phyloP scores from a whole-genome alignment of 2,329 filamentous ascomycete genomes.

The Monilinia vaccinii-corymbosi region DNA sequence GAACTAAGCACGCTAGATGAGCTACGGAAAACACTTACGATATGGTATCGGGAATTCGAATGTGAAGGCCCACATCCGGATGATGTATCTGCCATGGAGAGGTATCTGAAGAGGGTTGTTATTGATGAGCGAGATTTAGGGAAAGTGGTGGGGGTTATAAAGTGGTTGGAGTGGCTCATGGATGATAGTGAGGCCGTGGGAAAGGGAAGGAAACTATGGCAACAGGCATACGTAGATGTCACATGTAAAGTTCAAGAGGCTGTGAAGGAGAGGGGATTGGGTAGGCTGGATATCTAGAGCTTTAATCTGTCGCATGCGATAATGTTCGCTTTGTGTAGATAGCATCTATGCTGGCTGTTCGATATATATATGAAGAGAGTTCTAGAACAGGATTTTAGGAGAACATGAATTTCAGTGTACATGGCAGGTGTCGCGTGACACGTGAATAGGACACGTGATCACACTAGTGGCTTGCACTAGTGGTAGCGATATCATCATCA shows the following conservation, averaged over 20 bases:
- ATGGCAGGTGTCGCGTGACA: no score
- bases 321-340: not conserved
- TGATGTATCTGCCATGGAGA: conserved; percentile 66
- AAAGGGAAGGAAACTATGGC: conserved; percentile 37
- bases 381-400: no score
- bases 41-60: conserved; percentile 67
- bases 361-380: not conserved
- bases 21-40: conserved; percentile 62
- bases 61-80: conserved; percentile 68
- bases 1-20: conserved; percentile 49
- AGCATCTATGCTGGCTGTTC: not conserved
- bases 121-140: conserved; percentile 66
- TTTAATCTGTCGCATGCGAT: not conserved
- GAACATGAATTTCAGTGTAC: no score
- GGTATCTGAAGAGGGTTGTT: conserved; percentile 66
- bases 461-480: no score
- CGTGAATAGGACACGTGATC: no score
- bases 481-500: no score
- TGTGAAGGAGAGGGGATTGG: conserved; percentile 47
- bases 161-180: conserved; percentile 55
- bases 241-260: conserved; percentile 46
- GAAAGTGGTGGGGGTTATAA: conserved; percentile 61
- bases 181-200: conserved; percentile 33
- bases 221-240: conserved; percentile 34
- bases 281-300: conserved; percentile 39